phyloP scores from a whole-genome alignment of 805 yeast species.

The Lachancea waltii region DNA sequence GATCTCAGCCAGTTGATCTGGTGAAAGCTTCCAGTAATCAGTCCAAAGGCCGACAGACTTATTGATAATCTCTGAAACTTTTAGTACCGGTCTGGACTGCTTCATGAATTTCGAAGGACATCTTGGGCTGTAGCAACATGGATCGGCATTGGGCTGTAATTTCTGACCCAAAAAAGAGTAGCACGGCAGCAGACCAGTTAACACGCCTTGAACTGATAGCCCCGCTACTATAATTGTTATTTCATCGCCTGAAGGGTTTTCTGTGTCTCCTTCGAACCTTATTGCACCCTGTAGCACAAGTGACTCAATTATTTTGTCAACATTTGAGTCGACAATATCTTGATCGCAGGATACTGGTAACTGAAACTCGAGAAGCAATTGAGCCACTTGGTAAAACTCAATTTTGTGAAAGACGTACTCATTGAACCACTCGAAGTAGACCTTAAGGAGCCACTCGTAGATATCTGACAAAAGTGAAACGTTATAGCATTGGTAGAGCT shows the following conservation, averaged over 20 bases:
- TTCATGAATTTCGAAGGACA: conserved; percentile 12
- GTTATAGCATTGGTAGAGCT: conserved; percentile 41
- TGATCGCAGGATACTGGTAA: conserved; percentile 45
- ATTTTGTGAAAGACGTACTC: conserved; percentile 42
- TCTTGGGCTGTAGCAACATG: conserved; percentile 10
- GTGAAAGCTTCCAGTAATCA: conserved; percentile 55
- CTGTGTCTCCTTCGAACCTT: conserved; percentile 31
- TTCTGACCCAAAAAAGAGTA: conserved; percentile 20
- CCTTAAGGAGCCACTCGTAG: conserved; percentile 47
- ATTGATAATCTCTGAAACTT: conserved; percentile 32
- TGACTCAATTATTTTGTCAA: conserved; percentile 41
- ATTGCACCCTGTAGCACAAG: conserved; percentile 40
- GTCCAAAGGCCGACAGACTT: conserved; percentile 51
- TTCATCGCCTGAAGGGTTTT: conserved; percentile 26
- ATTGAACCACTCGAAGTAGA: conserved; percentile 47
- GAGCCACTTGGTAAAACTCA: conserved; percentile 50
- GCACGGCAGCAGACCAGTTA: conserved; percentile 32
- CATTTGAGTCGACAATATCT: conserved; percentile 42
- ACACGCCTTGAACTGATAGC: conserved; percentile 31
- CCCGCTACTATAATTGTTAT: conserved; percentile 34
- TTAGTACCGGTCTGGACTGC: conserved; percentile 19
- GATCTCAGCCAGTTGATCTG: conserved; percentile 46
- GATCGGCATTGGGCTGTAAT: conserved; percentile 8
- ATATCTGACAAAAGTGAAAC: conserved; percentile 44
- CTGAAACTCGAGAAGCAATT: conserved; percentile 44